Evolutionary conservation across 2,329 filamentous ascomycete genomes (phyloP), one percentile per base, ranked within the genome.

Genomic region (Peltaster fructicola): DNA sequence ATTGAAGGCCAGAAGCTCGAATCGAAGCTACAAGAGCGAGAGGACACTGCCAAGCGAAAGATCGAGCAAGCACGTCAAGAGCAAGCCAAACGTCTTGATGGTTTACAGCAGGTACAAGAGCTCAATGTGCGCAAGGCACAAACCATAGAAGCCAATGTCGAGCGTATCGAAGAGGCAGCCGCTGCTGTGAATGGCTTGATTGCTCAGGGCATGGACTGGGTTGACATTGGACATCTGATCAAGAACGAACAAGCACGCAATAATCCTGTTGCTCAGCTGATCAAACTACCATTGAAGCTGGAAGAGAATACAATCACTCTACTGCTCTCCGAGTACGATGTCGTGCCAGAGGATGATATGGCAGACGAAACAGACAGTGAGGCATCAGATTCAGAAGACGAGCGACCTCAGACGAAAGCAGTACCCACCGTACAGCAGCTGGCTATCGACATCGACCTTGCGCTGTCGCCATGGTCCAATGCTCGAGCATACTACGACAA

Each of bases 161-260:
- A 91, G 44, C 68, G 82, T 24, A 84, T 95, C 0, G 78, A 92
- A 46, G 88, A 95, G 53, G 82, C 81, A 4, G 82, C 82, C 48
- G 79, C 82, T 46, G 82, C 88, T 3, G 74, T 98, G 26, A 95
- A 91, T 47, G 79, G 80, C 1, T 57, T 95, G n/a, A 69, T 98
- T 31, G 69, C 69, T 4, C 81, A 92, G 43, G 85, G 85, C 7
- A 95, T 95, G 82, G 88, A 98, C 41, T 98, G 88, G 88, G 71
- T 81, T 7, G 78, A 93, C 36, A 84, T 95, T 40, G 80, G 68
- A 7, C 77, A 75, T 30, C 56, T 98, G 33, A 78, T 98, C 25
- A 81, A 92, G 46, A 68, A 81, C 36, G 85, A 95, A 47, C 78
- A 90, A 47, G 69, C 61, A 32, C 63, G 73, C 23, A 63, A 69